Evolutionary conservation across 495 filamentous ascomycete genomes (phyloP).

Genomic region (Hypoxylon fuscum): DNA sequence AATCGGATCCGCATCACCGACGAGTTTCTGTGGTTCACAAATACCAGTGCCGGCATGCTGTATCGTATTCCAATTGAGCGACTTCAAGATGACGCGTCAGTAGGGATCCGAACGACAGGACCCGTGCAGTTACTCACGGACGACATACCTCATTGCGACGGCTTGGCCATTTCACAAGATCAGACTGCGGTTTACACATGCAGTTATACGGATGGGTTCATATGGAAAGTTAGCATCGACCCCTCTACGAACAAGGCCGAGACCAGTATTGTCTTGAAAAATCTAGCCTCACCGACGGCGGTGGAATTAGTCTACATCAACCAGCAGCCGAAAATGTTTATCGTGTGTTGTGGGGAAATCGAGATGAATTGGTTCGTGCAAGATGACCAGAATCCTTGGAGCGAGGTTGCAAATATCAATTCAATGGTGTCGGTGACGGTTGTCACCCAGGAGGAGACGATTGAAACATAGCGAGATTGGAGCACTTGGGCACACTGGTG

Average conservation of each 20-base stretch:
- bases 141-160: slow-evolving; percentile 41
- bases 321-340: slow-evolving; percentile 35
- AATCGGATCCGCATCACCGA: slow-evolving; percentile 39
- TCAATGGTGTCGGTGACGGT: slow-evolving; percentile 37
- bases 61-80: slow-evolving; percentile 41
- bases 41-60: slow-evolving; percentile 40
- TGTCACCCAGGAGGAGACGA: slow-evolving; percentile 27
- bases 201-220: slow-evolving; percentile 40
- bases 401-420: slow-evolving; percentile 40
- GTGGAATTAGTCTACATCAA: slow-evolving; percentile 36
- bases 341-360: slow-evolving; percentile 45
- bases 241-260: slow-evolving; percentile 29
- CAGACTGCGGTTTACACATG: slow-evolving; percentile 39
- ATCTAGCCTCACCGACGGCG: slow-evolving; percentile 40
- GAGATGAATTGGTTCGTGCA: slow-evolving; percentile 41
- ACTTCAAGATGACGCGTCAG: slow-evolving; percentile 22
- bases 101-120: slow-evolving; percentile 35
- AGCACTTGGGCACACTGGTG: slow-evolving; percentile 15
- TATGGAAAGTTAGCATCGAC: slow-evolving; percentile 41
- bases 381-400: slow-evolving; percentile 40
- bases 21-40: slow-evolving; percentile 42
- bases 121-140: slow-evolving; percentile 32
- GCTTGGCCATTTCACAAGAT: slow-evolving; percentile 37
- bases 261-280: slow-evolving; percentile 31
- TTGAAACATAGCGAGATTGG: slow-evolving; percentile 13